These are phyloP conservation scores for Paraphoma sp. DNA, from an alignment of 2,329 filamentous ascomycete genomes.

Conservation along the genomic window DNA sequence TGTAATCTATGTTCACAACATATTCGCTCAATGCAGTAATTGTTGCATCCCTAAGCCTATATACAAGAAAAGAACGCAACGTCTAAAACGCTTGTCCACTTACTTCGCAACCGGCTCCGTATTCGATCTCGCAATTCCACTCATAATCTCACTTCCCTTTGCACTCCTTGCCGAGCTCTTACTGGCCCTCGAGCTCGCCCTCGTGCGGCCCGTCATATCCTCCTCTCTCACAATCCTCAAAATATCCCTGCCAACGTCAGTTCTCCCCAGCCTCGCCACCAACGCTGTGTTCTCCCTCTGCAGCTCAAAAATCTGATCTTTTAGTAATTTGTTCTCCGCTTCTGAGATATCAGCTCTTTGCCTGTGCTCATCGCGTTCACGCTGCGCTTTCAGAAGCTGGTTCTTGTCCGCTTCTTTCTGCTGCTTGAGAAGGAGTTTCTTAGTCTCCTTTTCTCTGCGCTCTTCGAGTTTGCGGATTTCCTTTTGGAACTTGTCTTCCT, in stretches of 20 bases:
- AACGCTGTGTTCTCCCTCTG: constrained; percentile 65
- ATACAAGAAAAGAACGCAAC: neutral
- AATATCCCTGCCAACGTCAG: constrained; percentile 42
- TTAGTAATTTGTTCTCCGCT: constrained; percentile 58
- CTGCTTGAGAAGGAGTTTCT: constrained; percentile 69
- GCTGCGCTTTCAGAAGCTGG: constrained; percentile 54
- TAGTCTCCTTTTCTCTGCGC: constrained; percentile 69
- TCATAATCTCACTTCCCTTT: constrained; percentile 11
- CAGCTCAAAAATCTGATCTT: constrained; percentile 60
- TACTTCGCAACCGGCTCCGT: constrained; percentile 4
- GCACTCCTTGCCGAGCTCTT: constrained; percentile 26
- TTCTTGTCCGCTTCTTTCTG: constrained; percentile 64
- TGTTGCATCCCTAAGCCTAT: neutral
- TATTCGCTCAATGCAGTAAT: neutral
- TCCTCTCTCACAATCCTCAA: constrained; percentile 41
- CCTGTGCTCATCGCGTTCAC: constrained; percentile 57
- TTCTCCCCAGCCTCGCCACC: constrained; percentile 53
- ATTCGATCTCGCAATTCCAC: constrained; percentile 14
- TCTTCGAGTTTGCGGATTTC: constrained; percentile 69
- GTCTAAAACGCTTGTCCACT: neutral
- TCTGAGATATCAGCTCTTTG: constrained; percentile 55
- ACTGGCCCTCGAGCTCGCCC: constrained; percentile 37
- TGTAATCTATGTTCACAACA: neutral
- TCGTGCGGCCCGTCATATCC: constrained; percentile 24
- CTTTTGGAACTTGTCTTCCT: constrained; percentile 50